Evolutionary conservation across 805 yeast genomes (phyloP).

Genomic region (Yamadazyma phyllophila): DNA sequence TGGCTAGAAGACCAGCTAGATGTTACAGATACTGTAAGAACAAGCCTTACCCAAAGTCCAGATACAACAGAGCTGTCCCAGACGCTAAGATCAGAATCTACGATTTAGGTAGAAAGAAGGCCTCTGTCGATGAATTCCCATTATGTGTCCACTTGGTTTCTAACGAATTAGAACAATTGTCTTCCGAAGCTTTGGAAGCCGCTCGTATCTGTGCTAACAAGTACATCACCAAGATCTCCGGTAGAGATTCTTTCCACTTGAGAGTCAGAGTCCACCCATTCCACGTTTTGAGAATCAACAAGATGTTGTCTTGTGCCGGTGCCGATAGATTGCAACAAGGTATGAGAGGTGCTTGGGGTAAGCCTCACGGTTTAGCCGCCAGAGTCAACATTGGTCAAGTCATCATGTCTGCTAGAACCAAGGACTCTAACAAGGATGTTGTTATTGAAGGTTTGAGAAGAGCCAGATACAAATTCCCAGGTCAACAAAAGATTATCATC

Average conservation of each 20-base stretch:
- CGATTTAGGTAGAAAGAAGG: constrained; percentile 99
- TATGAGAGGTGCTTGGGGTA: constrained; percentile 99
- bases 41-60: constrained; percentile 99
- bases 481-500: constrained; percentile 98
- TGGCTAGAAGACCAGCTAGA: constrained; percentile 99
- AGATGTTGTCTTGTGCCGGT: constrained; percentile 99
- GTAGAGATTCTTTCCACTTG: constrained; percentile 99
- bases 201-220: constrained; percentile 99
- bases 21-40: constrained; percentile 99
- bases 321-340: constrained; percentile 99
- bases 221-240: constrained; percentile 95
- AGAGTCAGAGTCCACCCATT: constrained; percentile 99
- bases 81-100: constrained; percentile 99
- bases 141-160: constrained; percentile 99
- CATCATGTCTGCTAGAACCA: constrained; percentile 96
- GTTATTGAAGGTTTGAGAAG: constrained; percentile 99
- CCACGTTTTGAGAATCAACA: constrained; percentile 99
- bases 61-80: constrained; percentile 99
- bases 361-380: constrained; percentile 99
- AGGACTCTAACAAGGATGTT: constrained; percentile 95
- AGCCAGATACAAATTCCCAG: constrained; percentile 99
- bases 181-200: constrained; percentile 99
- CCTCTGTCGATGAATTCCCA: constrained; percentile 99
- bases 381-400: constrained; percentile 99
- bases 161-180: constrained; percentile 98